Conservation (phyloP, 805 yeast genomes). For the Kurtzmaniella fragi region DNA sequence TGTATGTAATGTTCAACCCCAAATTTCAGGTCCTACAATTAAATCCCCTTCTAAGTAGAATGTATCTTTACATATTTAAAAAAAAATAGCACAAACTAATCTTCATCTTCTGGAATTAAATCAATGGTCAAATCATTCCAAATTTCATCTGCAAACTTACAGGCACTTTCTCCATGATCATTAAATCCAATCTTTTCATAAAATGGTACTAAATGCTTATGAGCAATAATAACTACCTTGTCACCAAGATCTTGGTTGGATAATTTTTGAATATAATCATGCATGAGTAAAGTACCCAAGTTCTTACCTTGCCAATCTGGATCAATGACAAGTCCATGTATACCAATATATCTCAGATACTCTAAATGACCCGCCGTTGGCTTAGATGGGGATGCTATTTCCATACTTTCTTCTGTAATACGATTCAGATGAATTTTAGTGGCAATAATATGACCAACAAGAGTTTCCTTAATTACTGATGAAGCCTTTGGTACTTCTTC, state of each 20-base stretch:
- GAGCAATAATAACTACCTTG: slow-evolving; percentile 68
- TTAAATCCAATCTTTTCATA: slow-evolving; percentile 79
- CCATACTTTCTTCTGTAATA: slow-evolving; percentile 59
- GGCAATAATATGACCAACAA: slow-evolving; percentile 78
- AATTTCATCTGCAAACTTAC: slow-evolving; percentile 50
- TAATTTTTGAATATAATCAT: slow-evolving; percentile 87
- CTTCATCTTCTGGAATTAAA: slow-evolving; percentile 39
- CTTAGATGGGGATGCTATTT: slow-evolving; percentile 40
- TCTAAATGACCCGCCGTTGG: slow-evolving; percentile 64
- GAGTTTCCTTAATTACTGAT: slow-evolving; percentile 51
- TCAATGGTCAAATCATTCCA: slow-evolving; percentile 60
- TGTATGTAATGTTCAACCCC: too few relatives aligned
- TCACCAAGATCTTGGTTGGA: slow-evolving; percentile 84
- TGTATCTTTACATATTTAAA: too few relatives aligned
- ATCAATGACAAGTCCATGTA: slow-evolving; percentile 77
- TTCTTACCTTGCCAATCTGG: slow-evolving; percentile 77
- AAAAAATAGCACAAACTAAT: slow-evolving; percentile 8
- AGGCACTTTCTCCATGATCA: slow-evolving; percentile 59
- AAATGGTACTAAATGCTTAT: slow-evolving; percentile 63
- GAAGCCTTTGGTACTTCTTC: slow-evolving; percentile 44
- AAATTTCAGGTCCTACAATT: too few relatives aligned
- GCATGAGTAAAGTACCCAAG: slow-evolving; percentile 75
- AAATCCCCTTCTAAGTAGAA: too few relatives aligned
- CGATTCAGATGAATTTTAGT: slow-evolving; percentile 55
- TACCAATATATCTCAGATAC: slow-evolving; percentile 64